Conservation (phyloP, 805 yeast species). For the Starmera dryadoides region DNA sequence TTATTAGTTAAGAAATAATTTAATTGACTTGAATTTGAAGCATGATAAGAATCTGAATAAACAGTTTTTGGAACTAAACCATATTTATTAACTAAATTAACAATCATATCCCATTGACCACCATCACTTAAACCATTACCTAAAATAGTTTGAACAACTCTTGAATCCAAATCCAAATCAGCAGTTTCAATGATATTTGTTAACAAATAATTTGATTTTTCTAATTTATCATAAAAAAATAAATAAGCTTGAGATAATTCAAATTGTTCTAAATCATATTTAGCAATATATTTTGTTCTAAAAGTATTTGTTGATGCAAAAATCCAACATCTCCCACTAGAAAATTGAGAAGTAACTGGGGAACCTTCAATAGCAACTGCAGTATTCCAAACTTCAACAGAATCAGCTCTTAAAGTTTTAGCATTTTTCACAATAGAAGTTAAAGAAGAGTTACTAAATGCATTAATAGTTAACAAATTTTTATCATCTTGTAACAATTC, state of each 20-base stretch:
- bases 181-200: conserved; percentile 68
- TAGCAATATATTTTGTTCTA: conserved; percentile 53
- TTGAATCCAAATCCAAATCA: conserved; percentile 55
- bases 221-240: conserved; percentile 78
- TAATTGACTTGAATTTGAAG: conserved; percentile 44
- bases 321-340: conserved; percentile 81
- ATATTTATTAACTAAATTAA: conserved; percentile 66
- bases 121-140: conserved; percentile 70
- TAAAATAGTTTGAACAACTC: conserved; percentile 59
- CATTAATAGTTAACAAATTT: conserved; percentile 46
- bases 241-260: conserved; percentile 72
- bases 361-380: conserved; percentile 34
- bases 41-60: conserved; percentile 57
- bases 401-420: conserved; percentile 4
- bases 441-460: conserved; percentile 35
- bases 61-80: conserved; percentile 72
- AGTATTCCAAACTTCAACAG: conserved; percentile 21
- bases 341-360: conserved; percentile 63
- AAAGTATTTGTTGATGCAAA: conserved; percentile 75
- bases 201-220: conserved; percentile 70
- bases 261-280: conserved; percentile 54
- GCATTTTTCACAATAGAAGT: conserved; percentile 9
- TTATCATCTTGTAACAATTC: conserved; percentile 38
- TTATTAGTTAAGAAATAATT: conserved; percentile 58
- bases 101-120: conserved; percentile 81